Evolutionary conservation across 768 basidiomycete genomes (phyloP), one percentile per base, ranked within the genome.

Genomic region (Hydnomerulius pinastri): DNA sequence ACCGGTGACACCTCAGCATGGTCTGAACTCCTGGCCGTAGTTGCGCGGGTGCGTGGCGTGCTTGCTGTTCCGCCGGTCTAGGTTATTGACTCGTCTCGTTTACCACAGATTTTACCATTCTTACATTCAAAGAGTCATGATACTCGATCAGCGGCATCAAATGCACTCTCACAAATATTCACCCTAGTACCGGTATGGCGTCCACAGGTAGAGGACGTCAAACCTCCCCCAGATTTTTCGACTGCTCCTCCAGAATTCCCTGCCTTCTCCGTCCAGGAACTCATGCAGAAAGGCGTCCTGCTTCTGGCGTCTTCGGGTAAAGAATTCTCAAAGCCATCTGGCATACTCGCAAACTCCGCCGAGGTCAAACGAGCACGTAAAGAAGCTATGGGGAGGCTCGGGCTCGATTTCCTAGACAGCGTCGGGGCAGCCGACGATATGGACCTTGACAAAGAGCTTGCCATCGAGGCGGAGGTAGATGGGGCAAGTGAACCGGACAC

Each of bases 271-370:
- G 83, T 96, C 15, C 74, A 78, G 53, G 84, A 89, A 41, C 74
- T 94, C 18, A 79, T 97, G 54, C 68, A 82, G n/a, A 85, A 85
- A 50, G 85, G 86, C 6, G 83, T 81, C 21, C 79, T 92, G 3
- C 79, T 99, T 4, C 78, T 99, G 2, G 90, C 92, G 1, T 96
- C 92, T 2, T 94, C 95, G 0, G 96, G 96, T 6, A 93, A 92
- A 61, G 96, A 99, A 68, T 98, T 93, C 54, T 65, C 73, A 18
- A 90, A 85, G 60, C 87, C 87, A 2, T 66, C 81, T 4, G 85
- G 84, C 11, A 87, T 90, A 43, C 76, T 88, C 28, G 78, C 86
- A 5, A 89, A 80, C 48, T 72, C 88, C 2, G 79, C 82, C 28
- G 92, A 95, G 65, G 88, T 95, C 4, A 90, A 87, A 64, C 87